These are phyloP conservation scores for Solanum piurae DNA, from an alignment of 257 asterid species.

Conservation along the genomic window DNA sequence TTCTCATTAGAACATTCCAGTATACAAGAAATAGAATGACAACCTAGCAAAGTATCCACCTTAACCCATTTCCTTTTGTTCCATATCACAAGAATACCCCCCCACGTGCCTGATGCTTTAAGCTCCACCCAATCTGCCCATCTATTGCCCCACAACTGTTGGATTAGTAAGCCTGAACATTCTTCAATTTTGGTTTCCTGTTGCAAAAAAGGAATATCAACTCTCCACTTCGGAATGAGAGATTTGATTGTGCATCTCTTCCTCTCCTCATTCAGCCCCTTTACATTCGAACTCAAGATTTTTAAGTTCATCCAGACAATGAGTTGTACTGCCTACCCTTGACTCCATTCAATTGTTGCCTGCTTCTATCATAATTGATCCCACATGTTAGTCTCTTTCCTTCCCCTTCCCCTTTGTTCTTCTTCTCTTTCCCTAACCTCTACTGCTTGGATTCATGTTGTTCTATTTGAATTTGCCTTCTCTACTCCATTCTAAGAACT, in stretches of 20 bases:
- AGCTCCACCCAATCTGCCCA: not conserved
- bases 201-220: not conserved
- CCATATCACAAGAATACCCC: not conserved
- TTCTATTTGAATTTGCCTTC: not conserved
- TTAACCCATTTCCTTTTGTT: not conserved
- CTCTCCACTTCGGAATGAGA: not conserved
- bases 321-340: not conserved
- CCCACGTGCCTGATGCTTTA: not conserved
- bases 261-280: not conserved
- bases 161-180: not conserved
- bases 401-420: not conserved
- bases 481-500: not conserved
- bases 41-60: not conserved
- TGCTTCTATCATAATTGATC: not conserved
- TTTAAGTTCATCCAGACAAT: not conserved
- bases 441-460: not conserved
- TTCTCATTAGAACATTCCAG: not conserved
- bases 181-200: not conserved
- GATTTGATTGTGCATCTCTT: not conserved
- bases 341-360: not conserved
- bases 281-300: not conserved
- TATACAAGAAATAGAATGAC: not conserved
- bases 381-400: not conserved
- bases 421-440: not conserved
- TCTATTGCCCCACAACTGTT: not conserved